phyloP scores from a whole-genome alignment of 306 rosid species.

The Citrullus mucosospermus region DNA sequence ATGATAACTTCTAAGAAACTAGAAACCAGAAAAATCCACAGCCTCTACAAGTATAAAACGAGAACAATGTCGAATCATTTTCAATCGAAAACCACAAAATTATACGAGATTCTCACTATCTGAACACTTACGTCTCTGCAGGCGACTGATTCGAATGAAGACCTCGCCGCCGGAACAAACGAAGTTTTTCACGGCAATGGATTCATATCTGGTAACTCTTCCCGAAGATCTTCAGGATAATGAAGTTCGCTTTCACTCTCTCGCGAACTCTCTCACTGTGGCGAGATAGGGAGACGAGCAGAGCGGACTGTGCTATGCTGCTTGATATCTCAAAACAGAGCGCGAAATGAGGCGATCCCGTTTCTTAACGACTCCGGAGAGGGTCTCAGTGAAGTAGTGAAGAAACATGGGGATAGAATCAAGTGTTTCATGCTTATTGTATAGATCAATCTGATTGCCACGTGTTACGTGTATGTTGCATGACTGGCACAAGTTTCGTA shows the following conservation, averaged over 20 bases:
- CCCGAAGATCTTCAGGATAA: not conserved
- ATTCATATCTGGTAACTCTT: not conserved
- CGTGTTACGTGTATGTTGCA: not conserved
- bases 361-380: not conserved
- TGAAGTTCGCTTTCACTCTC: not conserved
- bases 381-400: not conserved
- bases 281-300: not conserved
- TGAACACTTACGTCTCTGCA: not conserved
- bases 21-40: not conserved
- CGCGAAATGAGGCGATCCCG: not conserved
- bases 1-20: not conserved
- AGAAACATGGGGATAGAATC: not conserved
- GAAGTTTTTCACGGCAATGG: not conserved
- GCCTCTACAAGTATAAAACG: not conserved
- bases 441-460: not conserved
- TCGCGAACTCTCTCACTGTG: not conserved
- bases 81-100: not conserved
- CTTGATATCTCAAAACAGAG: not conserved
- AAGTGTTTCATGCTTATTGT: not conserved
- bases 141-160: not conserved
- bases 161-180: not conserved
- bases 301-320: not conserved
- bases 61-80: not conserved
- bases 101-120: not conserved
- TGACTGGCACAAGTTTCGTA: not conserved